Base-by-base conservation (phyloP, 2,329 filamentous ascomycete species). In the Colletotrichum musae region DNA sequence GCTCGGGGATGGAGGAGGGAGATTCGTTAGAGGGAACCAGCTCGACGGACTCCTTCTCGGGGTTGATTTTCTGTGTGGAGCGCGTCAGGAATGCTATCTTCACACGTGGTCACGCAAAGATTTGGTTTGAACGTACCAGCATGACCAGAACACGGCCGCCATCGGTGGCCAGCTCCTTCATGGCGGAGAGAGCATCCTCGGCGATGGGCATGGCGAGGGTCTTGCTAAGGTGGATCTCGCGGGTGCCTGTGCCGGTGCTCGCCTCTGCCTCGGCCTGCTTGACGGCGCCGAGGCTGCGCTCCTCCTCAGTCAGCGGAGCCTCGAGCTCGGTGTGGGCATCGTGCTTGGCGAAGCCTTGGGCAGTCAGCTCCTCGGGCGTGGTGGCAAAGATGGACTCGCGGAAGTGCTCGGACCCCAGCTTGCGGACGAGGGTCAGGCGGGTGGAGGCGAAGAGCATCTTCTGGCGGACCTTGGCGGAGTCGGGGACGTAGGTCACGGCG, bases 391-490 rank as follows among this genome's bases (percentile, higher is more conserved):
- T 85, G 26, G 89, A 92, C 78, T 95, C 92, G 59, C 91, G 84
- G 80, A 96, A 95, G 75, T 94, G 87, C 78, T 96, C 93, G 62
- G 89, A 88, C 53, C 94, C 93, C 10, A 96, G 85, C 80, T 95
- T 93, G 50, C 93, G 88, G 58, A 92, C 88, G 1, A 96, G 86
- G 0, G 93, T 93, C 74, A 95, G 84, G 10, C 93, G 88, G 32
- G 93, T 95, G 26, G 90, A 89, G 6, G 93, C 93, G 79, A 95
- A 95, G 24, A 96, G 87, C 91, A 94, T 96, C 85, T 96, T 96
- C 78, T 94, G 92, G 47, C 93, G 90, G 65, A 96, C 93, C 32
- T 91, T 92, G 47, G 93, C 93, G 1, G 88, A 78, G 79, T 95
- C 92, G 28, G 93, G 94, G 6, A 96, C 90, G 79, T 94, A 96